Base-by-base conservation (phyloP, 768 basidiomycete species). In the Leucocoprinus birnbaumii region DNA sequence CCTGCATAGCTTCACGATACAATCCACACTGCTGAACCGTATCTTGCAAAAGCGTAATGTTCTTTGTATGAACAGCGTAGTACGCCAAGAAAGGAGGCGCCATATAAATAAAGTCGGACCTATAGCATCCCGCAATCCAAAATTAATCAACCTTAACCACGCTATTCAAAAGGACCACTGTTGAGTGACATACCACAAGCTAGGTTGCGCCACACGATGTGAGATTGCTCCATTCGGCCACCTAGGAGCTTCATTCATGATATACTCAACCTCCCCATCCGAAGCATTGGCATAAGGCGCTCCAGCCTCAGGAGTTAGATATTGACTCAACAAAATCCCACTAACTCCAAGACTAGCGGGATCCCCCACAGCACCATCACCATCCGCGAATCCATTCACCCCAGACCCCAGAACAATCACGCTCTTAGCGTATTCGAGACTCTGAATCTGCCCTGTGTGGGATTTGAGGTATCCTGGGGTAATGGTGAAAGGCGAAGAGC, bases 71-170 rank as follows among this genome's bases (percentile, higher is more conserved):
- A 0, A 72, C 76, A 6, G 68, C 78, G 56, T 74, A 75, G 61
- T 76, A 80, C 0, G 78, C 79, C 11, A 80, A 63, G 64, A 79
- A 79, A 0, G 79, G 78, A 8, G 79, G 79, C 2, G 70, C 76
- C 79, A 79, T 80, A 63, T 77, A 80, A 18, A 79, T 62, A 57
- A 74, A 80, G 62, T 80, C 77, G 16, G 76, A 72, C 76, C 77
- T 78, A 51, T n/a, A 54, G n/a, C n/a, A n/a, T n/a, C n/a, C n/a
- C n/a, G n/a, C n/a, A 49, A 16, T 18, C 13, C 26, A 19, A 22
- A 16, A 27, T 25, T 38, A 46, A 13, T 48, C n/a, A 3, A 24
- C 26, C 4, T 47, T 7, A 10, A 31, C 19, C 26, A 14, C 6
- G 8, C 14, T 13, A 31, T 37, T 14, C 45, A 2, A 50, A 8